phyloP scores from a whole-genome alignment of 257 asterid species.

The Cordia subcordata region DNA sequence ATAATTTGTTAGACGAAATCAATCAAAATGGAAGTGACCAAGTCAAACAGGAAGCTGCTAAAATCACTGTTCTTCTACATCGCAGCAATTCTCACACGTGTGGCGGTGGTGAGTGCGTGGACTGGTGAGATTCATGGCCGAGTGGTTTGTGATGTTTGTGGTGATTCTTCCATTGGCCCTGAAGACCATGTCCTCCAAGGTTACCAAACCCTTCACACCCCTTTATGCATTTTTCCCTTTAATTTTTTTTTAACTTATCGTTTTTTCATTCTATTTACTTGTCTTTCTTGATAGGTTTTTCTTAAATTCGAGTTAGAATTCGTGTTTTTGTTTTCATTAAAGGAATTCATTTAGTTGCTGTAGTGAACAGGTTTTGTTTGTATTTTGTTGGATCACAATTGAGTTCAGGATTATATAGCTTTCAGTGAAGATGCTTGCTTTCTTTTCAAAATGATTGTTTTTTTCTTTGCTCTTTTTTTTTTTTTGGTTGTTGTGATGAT shows the following conservation, averaged over 20 bases:
- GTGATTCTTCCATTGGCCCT: conserved; percentile 86
- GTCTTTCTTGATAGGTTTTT: too few species aligned
- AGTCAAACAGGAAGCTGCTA: conserved; percentile 14
- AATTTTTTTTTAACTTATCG: background rate
- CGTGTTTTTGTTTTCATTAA: too few species aligned
- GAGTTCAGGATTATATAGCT: too few species aligned
- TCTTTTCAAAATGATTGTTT: too few species aligned
- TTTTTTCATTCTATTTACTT: too few species aligned
- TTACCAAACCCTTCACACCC: background rate
- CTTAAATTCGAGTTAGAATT: too few species aligned
- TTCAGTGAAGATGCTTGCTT: too few species aligned
- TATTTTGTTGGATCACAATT: too few species aligned
- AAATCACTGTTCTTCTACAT: conserved; percentile 11
- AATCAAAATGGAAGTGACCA: conserved; percentile 32
- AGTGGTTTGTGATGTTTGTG: conserved; percentile 89
- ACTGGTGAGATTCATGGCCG: conserved; percentile 83
- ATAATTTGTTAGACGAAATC: background rate
- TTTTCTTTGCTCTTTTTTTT: too few species aligned
- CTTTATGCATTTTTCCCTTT: background rate
- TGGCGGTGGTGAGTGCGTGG: conserved; percentile 52
- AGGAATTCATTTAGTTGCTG: too few species aligned
- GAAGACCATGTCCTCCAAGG: conserved; percentile 81
- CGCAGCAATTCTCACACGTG: conserved; percentile 14
- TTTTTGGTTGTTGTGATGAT: too few species aligned
- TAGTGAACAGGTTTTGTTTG: too few species aligned